phyloP scores from a whole-genome alignment of 257 asterid genomes.

The Hygrophila difformis region DNA sequence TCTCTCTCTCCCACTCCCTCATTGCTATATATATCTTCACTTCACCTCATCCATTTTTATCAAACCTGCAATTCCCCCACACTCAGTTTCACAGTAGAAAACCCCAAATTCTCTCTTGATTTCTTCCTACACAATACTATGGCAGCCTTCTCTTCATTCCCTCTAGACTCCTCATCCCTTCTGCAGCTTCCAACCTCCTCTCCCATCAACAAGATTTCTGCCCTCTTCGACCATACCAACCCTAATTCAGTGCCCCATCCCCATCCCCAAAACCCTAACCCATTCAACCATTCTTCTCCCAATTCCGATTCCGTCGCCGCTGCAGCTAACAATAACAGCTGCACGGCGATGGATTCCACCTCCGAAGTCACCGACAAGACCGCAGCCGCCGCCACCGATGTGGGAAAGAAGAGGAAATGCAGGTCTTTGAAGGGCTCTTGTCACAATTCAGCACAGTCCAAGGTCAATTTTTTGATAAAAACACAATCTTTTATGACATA shows the following conservation, averaged over 20 bases:
- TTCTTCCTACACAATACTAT: too few species aligned
- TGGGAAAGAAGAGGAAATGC: constrained; percentile 31
- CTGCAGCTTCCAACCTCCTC: constrained; percentile 14
- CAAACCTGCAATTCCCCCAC: too few species aligned
- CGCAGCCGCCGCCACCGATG: constrained; percentile 9
- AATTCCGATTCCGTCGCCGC: neutral
- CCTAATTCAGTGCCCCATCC: constrained; percentile 14
- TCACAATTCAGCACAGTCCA: constrained; percentile 27
- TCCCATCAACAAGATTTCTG: constrained; percentile 13
- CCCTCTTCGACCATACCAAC: constrained; percentile 14
- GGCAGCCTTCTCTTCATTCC: constrained; percentile 34
- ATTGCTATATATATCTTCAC: too few species aligned
- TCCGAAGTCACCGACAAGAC: constrained; percentile 22
- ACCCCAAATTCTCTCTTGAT: neutral
- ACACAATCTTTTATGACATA: too few species aligned
- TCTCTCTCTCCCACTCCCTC: too few species aligned
- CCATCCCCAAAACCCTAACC: neutral
- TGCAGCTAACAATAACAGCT: constrained; percentile 17
- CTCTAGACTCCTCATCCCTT: constrained; percentile 14
- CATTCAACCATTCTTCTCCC: too few species aligned
- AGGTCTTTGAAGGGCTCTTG: constrained; percentile 18
- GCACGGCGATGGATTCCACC: constrained; percentile 21
- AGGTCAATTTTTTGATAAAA: constrained; percentile 18
- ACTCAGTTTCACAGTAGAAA: neutral
- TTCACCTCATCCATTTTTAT: too few species aligned